Evolutionary conservation across 345 rosid genomes (phyloP), one percentile per base, ranked within the genome.

Genomic region (Lepidium aucheri): DNA sequence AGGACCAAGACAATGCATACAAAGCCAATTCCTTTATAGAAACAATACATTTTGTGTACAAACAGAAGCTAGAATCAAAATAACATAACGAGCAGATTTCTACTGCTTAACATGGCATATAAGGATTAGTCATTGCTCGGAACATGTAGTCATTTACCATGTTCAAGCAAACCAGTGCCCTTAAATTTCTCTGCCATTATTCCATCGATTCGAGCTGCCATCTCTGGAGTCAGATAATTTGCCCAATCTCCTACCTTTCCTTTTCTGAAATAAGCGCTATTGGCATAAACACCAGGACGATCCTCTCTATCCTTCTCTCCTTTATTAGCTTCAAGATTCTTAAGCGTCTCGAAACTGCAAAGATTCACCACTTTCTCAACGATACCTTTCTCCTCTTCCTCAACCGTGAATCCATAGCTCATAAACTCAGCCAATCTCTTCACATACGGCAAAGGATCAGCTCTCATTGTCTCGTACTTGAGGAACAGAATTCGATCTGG

Each of bases 181-280:
- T 32, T 30, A 3, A 78, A 36, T 16, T 54, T 64, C 9, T 58
- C 61, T 12, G 30, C 58, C 20, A 47, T 22, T 3, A 74, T 3
- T n/a, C 16, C 34, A n/a, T 56, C 67, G 12, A 78, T 6, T 3
- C 66, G 67, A 6, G 52, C 71, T 0, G 24, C 73, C 80, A 76
- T 79, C 47, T 68, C 63, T 0, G 51, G 52, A 13, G 70, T 49
- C 20, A 73, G 13, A 49, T 67, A 78, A 33, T 53, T 66, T 13
- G 49, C 10, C 72, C 74, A 79, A 40, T 69, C 80, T 49, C 83
- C 80, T 5, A 73, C 78, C n/a, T 44, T 40, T 3, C 76, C 80
- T 52, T 73, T 66, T 43, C 74, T 65, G 3, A 68, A 73, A 39
- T 20, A 73, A 1, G 51, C 57, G 5, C 50, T 63, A 33, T 75